Conservation (phyloP, 192 early-diverging fungal genomes). For the Backusella sp. region DNA sequence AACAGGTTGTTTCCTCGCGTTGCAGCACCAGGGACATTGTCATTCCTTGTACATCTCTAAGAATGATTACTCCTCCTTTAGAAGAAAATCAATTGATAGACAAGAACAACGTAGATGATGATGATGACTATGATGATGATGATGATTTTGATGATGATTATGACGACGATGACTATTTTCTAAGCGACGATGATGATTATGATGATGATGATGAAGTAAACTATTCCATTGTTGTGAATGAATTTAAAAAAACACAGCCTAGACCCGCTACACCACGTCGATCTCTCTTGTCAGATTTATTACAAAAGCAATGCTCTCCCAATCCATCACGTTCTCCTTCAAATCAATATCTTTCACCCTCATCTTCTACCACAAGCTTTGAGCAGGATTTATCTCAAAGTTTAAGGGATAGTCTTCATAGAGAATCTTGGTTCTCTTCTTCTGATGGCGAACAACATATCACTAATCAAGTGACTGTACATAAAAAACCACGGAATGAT, state of each 20-base stretch:
- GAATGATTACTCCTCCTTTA: constrained; percentile 4
- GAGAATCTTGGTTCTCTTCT: constrained; percentile 7
- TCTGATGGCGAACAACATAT: not conserved
- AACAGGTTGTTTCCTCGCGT: not conserved
- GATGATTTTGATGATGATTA: constrained; percentile 7
- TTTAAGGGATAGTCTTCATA: not conserved
- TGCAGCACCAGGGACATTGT: not conserved
- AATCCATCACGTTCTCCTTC: not conserved
- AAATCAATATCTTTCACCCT: not conserved
- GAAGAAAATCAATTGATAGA: not conserved
- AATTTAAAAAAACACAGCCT: constrained; percentile 15
- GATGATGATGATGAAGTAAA: not conserved
- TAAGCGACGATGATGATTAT: not conserved
- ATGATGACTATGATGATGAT: not conserved
- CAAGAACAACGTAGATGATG: not conserved
- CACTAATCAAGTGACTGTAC: constrained; percentile 3
- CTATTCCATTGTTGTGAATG: constrained; percentile 1
- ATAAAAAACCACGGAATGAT: constrained; percentile 3
- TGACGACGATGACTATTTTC: not conserved
- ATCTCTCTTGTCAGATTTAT: constrained; percentile 9
- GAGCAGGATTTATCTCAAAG: constrained; percentile 10
- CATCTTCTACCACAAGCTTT: constrained; percentile 9
- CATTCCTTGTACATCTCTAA: not conserved
- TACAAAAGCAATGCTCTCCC: constrained; percentile 3
- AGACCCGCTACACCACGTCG: not conserved